Evolutionary conservation across 2,329 filamentous ascomycete genomes (phyloP), one percentile per base, ranked within the genome.

Genomic region (Alternaria sp.): DNA sequence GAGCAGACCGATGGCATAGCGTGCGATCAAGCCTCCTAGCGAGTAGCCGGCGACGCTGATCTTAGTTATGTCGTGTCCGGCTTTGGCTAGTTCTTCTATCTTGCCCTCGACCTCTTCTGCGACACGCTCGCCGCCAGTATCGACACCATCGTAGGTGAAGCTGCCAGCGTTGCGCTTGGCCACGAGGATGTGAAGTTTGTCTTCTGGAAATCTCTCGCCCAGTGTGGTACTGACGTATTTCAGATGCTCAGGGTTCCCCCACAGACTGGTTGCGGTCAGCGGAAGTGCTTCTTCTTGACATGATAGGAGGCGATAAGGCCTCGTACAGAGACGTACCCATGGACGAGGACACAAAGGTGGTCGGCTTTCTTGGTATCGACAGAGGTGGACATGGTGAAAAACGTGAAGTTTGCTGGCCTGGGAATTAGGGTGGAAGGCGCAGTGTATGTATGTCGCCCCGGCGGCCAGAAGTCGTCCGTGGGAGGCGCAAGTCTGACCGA

Each of bases 11-110:
- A 97, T 86, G 2, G 92, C 91, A 81, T 97, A 98, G 61, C 94
- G 86, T 9, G 92, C 89, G 5, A 98, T 88, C 7, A 98, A 82
- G 0, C 94, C 94, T 46, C 94, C 94, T 1, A 97, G 84, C 0
- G 93, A 96, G 78, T 98, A 97, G 39, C 94, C 94, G 43, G 94
- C 86, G 41, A 98, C 83, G 76, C 93, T 97, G 65, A 98, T 83
- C 79, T 93, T 96, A 48, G 81, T 89, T 71, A 97, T 90, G 42
- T 87, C 85, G 67, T 90, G 87, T 22, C 93, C 94, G 28, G 84
- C 81, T 42, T 81, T 80, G 49, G 86, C 84, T 32, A 88, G 69
- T 30, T 81, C 78, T 26, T 83, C 79, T 28, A 91, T 78, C 20
- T 81, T 82, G 51, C 87, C 81, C 71, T 91, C 89, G 36, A 91